Base-by-base conservation (phyloP, 371 early-diverging fungal species). In the Mortierella sp. region DNA sequence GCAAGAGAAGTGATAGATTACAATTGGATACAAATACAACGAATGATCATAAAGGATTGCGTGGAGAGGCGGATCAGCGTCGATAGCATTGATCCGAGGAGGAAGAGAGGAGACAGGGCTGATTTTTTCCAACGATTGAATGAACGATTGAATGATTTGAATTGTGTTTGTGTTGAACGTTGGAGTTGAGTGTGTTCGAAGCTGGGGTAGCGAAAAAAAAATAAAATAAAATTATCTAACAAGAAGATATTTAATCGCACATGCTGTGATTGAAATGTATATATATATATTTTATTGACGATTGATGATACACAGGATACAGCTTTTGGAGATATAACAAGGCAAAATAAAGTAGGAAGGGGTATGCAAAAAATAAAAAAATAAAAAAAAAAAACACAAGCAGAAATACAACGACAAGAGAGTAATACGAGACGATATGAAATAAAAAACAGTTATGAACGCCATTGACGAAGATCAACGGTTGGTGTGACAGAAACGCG, bases 401-500 rank as follows among this genome's bases (percentile, higher is more conserved):
- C 5, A 64, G 3, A 49, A 52, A 6, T 26, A 64, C 47, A 64
- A 64, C 64, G 64, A 64, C 22, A 51, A 51, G 16, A 30, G 32
- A 37, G 20, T 4, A 58, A 40, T 18, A 58, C 16, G 47, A 40
- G 20, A 10, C 12, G 12, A 12, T 45, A 45, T 45, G 18, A 45
- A 16, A 12, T 16, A 2, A 45, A 45, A 16, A 18, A 12, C 22
- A 12, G 24, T 28, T 40, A 62, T 18, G 68, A 51, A 35, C 67
- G 67, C 40, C 59, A 57, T 63, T 63, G 68, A 59, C 68, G 68
- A 49, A 26, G 55, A 28, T 68, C 68, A 30, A 52, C 10, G 1
- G 67, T 22, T 9, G 75, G 63, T 1, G 79, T 52, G 28, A 67
- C 70, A 22, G 71, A 49, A 12, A 80, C 75, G 0, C 81, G 75